Conservation (phyloP, 2,329 filamentous ascomycete genomes). For the Exophiala spinifera region DNA sequence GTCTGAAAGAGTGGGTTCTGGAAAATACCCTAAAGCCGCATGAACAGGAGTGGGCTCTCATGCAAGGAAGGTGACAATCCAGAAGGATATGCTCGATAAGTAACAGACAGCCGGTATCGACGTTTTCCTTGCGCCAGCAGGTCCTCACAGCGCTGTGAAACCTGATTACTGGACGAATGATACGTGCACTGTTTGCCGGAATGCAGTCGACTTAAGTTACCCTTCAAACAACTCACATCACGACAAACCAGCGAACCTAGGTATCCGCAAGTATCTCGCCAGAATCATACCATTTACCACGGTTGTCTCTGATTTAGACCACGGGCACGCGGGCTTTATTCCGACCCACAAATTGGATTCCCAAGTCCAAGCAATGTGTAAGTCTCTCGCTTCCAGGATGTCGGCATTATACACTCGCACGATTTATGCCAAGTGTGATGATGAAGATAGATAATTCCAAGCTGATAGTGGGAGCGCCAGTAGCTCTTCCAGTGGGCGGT, state of each 20-base stretch:
- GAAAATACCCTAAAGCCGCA: constrained; percentile 33
- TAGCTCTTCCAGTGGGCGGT: constrained; percentile 36
- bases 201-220: constrained; percentile 32
- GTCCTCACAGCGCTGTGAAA: constrained; percentile 34
- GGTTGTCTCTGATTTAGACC: constrained; percentile 33
- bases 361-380: constrained; percentile 32
- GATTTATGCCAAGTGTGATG: neutral
- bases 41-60: constrained; percentile 37
- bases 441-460: constrained; percentile 32
- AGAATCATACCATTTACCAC: constrained; percentile 35
- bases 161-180: constrained; percentile 37
- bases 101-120: constrained; percentile 34
- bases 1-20: constrained; percentile 38
- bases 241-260: neutral
- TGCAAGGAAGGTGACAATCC: constrained; percentile 33
- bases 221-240: neutral
- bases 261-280: constrained; percentile 31
- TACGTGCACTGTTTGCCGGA: constrained; percentile 38
- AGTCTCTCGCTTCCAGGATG: neutral
- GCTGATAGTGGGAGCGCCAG: constrained; percentile 36
- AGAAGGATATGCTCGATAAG: constrained; percentile 38
- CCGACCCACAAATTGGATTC: constrained; percentile 30
- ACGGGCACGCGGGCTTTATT: constrained; percentile 29
- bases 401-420: neutral
- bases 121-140: constrained; percentile 29